Base-by-base conservation (phyloP, 1,284 basidiomycete genomes). In the Cronartium quercuum region DNA sequence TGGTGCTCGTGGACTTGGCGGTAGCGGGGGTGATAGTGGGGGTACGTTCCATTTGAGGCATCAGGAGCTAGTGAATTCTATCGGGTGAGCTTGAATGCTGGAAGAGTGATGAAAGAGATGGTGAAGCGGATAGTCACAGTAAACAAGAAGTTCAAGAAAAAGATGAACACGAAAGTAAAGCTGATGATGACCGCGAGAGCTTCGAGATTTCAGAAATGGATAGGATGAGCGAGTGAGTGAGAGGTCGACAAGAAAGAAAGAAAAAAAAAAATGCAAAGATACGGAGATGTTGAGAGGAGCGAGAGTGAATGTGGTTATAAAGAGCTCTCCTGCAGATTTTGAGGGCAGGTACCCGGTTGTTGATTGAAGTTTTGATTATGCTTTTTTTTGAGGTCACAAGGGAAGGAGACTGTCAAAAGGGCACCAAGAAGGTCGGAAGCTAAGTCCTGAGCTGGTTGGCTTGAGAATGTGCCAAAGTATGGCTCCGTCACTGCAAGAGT, bases 61-160 rank as follows among this genome's bases (percentile, higher is more conserved):
- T 29, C 29, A 29, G 29, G 29, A 29, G 2, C 29, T 29, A 2
- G 29, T 29, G 29, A 29, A 29, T 29, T 29, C 29, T 29, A 29
- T 29, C 29, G 29, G 29, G 35, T 29, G 37, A 62, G 35, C 63
- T 61, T 66, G 58, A 38, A 44, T 42, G 66, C 29, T 35, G 40
- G 58, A 15, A 35, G 42, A 66, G 65, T 24, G 44, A 67, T 29
- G 63, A 42, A 47, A 47, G 51, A 34, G 47, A 67, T 38, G 21
- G 47, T 29, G 29, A 2, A 29, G 29, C 29, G 29, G 29, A 29
- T 29, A 29, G 29, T 29, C 29, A 2, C 29, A 68, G 37, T 42
- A 55, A 41, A 35, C 66, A 70, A 67, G 71, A 55, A 58, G 66
- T 44, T 51, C 51, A 70, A 57, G 64, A 34, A 65, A 65, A 62